Evolutionary conservation across 768 basidiomycete genomes (phyloP), one percentile per base, ranked within the genome.

Genomic region (Mycena polygramma): DNA sequence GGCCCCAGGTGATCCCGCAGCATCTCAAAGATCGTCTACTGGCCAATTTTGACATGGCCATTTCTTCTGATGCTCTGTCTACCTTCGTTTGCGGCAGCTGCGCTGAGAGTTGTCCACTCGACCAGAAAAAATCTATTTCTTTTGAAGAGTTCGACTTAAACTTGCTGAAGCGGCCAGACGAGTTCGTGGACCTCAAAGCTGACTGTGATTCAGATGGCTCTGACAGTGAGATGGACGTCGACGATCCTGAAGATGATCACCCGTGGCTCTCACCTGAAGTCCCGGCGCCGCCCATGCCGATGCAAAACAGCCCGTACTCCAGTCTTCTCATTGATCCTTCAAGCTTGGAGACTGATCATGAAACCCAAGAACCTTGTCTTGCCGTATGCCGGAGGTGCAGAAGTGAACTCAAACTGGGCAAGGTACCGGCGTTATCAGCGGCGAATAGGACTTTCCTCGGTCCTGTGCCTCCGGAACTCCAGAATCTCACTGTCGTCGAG

Each of bases 401-500:
- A 1, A 30, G 30, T 6, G 30, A 30, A 2, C 30, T 30, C 6
- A 30, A 30, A 6, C 6, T 6, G 30, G 30, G 30, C 30, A 30
- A 30, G 30, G 30, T 30, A 3, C 30, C 30, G 6, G 30, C 30
- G 6, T 30, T 30, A 35, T 36, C 62, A 2, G 26, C 19, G 5
- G 63, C 54, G 3, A 65, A 65, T n/a, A 53, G 54, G 5, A 65
- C 36, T 20, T 65, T 41, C 35, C 53, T 57, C 4, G 63, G 63
- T 1, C 63, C 54, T 1, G 63, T 65, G 1, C 63, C 63, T 4
- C 10, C 41, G 5, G 39, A 63, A 15, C 14, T 63, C 7, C 30
- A 39, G 9, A 30, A 22, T 13, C 59, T 77, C 13, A 76, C 74
- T 7, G 68, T 76, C 1, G 63, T 77, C 0, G 76, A 77, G 41